Conservation (phyloP, 495 filamentous ascomycete species). For the Monascus purpureus region DNA sequence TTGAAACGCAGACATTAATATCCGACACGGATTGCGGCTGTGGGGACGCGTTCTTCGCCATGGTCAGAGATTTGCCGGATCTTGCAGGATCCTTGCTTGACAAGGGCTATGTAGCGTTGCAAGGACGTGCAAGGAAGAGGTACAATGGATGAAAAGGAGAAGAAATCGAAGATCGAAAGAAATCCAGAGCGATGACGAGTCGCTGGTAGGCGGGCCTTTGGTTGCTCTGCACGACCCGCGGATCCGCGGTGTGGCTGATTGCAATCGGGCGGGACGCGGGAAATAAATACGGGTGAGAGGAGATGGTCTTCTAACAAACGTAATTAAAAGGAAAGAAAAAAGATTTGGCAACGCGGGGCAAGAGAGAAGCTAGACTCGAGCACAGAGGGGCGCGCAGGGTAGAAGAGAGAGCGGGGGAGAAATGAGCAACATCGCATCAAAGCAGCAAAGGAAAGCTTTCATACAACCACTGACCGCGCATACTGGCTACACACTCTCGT, state of each 20-base stretch:
- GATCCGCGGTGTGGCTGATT: neutral
- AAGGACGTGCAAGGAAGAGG: conserved; percentile 9
- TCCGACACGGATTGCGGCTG: conserved; percentile 18
- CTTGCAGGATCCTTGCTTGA: no score
- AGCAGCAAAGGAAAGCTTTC: no score
- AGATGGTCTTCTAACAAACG: neutral
- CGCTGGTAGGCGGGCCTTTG: neutral
- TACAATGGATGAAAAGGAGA: conserved; percentile 7
- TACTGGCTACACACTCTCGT: no score
- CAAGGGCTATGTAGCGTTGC: no score
- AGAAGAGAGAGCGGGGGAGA: no score
- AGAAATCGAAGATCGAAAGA: conserved; percentile 8
- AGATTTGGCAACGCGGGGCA: no score
- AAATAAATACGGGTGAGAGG: neutral
- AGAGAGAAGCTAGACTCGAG: no score
- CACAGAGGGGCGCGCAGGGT: no score
- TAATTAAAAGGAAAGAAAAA: no score
- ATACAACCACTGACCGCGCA: no score
- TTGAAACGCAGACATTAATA: conserved; percentile 31
- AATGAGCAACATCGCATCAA: no score
- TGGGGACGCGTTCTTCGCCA: conserved; percentile 20
- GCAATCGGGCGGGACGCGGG: neutral
- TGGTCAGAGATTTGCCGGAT: conserved; percentile 8
- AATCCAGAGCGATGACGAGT: conserved; percentile 1
- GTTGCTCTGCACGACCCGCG: conserved; percentile 1